Conservation (phyloP, 257 asterid species). For the Solanum microdontum region DNA sequence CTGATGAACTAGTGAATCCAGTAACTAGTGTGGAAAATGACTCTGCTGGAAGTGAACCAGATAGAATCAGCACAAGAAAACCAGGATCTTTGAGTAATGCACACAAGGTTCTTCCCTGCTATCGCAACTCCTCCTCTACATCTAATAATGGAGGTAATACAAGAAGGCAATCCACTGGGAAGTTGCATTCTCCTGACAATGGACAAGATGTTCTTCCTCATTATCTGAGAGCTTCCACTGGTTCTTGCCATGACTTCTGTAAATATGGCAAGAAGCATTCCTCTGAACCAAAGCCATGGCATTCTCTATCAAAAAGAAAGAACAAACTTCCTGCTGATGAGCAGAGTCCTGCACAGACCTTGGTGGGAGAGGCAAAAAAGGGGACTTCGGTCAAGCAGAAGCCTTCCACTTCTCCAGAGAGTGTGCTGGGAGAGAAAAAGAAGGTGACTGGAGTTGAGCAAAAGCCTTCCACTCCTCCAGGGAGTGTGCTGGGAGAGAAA, state of each 20-base stretch:
- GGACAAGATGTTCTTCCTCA: constrained; percentile 30
- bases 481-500: constrained; percentile 15
- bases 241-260: constrained; percentile 85
- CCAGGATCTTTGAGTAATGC: constrained; percentile 9
- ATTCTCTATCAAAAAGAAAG: constrained; percentile 28
- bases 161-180: constrained; percentile 30
- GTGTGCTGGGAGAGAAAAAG: constrained; percentile 20
- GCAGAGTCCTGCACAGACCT: constrained; percentile 14
- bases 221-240: constrained; percentile 80
- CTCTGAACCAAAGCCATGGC: constrained; percentile 35
- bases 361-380: constrained; percentile 27
- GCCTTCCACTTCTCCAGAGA: constrained; percentile 6
- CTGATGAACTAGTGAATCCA: constrained; percentile 10
- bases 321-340: constrained; percentile 14
- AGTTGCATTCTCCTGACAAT: constrained; percentile 13
- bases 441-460: constrained; percentile 6
- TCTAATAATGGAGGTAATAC: constrained; percentile 13
- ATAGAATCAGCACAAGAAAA: constrained; percentile 1
- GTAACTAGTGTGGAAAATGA: constrained; percentile 9
- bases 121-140: constrained; percentile 28
- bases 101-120: constrained; percentile 5
- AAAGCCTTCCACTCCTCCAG: constrained; percentile 1
- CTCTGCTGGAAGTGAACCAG: constrained; percentile 3
- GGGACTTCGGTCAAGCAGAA: neutral
- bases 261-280: constrained; percentile 52